Base-by-base conservation (phyloP, 805 yeast species). In the Yamadazyma insecticola region DNA sequence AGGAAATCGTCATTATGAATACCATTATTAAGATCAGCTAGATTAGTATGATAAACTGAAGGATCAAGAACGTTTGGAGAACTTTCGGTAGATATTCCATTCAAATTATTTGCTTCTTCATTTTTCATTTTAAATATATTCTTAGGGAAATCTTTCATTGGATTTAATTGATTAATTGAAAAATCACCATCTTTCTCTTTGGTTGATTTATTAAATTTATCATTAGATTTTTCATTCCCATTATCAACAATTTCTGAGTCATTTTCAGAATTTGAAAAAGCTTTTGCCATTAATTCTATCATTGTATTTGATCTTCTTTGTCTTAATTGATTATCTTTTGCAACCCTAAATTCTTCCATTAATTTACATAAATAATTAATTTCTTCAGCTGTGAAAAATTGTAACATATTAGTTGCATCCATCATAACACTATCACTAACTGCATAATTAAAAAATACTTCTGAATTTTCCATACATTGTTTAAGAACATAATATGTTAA, bases 381-480 rank as follows among this genome's bases (percentile, higher is more conserved):
- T 28, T 64, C 71, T n/a, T 46, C 35, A 12, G 50, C 47, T 5
- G 64, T 41, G 35, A 64, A 54, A 40, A 51, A 63, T 28, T 62
- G 61, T 29, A 65, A 39, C 54, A 63, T 47, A 36, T 62, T 65
- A 13, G 67, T 54, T 3, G 68, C 67, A 31, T 60, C 63, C 30
- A 48, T 48, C 24, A 54, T 55, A 23, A 47, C 37, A 6, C 41
- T 36, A n/a, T 57, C 56, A 22, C 41, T 43, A 16, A 53, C 20
- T 6, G 55, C 44, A n/a, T 52, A 48, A 17, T 54, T 57, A 34
- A 64, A 61, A 29, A 63, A 51, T 7, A 47, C 49, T 30, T 55
- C 59, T 0, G 69, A 60, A 33, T 63, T 57, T 16, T 57, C 62
- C 61, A 58, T 57, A 40, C 70, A 60, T 36, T 64, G 70, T 30